phyloP scores from a whole-genome alignment of 345 rosid genomes.

The Camelina hispida region DNA sequence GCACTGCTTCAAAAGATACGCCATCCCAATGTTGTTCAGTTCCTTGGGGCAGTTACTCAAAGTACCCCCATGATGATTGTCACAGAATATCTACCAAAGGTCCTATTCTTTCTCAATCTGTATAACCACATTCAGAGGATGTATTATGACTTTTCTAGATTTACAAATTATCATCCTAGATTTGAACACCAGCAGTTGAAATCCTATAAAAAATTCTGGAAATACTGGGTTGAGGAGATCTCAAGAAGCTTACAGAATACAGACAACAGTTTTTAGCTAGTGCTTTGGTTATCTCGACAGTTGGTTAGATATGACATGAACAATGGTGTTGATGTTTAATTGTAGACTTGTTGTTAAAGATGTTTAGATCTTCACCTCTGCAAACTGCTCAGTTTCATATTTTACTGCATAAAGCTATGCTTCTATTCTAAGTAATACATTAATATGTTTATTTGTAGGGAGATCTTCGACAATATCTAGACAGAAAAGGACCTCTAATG shows the following conservation, averaged over 20 bases:
- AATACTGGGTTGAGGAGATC: neutral
- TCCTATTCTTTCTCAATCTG: constrained; percentile 37
- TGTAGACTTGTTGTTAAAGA: neutral
- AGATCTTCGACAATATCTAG: constrained; percentile 74
- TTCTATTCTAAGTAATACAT: neutral
- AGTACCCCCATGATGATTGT: constrained; percentile 90
- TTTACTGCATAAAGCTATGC: constrained; percentile 13
- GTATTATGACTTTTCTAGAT: neutral
- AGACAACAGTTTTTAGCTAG: constrained; percentile 3
- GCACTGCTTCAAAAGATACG: constrained; percentile 82
- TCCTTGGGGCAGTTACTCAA: constrained; percentile 88
- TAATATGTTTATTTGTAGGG: constrained; percentile 52
- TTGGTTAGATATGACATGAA: constrained; percentile 24
- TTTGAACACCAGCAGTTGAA: constrained; percentile 13
- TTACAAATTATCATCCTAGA: constrained; percentile 5
- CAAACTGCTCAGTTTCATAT: constrained; percentile 18
- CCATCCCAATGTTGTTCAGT: constrained; percentile 90
- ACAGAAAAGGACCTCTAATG: constrained; percentile 62
- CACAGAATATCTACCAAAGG: constrained; percentile 81
- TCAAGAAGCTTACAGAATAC: constrained; percentile 6
- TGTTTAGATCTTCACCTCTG: constrained; percentile 3
- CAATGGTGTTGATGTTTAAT: constrained; percentile 14
- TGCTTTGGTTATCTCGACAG: neutral
- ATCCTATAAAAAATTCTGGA: neutral
- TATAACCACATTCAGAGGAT: constrained; percentile 10